These are phyloP conservation scores for Suillus weaverae DNA, from an alignment of 768 basidiomycete genomes.

Conservation along the genomic window DNA sequence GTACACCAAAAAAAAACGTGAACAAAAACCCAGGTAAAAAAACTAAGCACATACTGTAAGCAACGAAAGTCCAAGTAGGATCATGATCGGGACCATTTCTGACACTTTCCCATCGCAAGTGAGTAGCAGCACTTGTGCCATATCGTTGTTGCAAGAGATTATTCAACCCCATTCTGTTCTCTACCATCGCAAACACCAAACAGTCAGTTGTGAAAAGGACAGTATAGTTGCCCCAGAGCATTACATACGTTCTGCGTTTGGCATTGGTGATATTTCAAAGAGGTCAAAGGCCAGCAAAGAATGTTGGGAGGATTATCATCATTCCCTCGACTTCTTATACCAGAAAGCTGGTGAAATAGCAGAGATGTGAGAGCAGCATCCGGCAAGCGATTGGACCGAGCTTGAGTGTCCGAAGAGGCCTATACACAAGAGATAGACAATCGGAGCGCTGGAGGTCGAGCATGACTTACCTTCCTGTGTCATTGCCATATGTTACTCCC, in stretches of 20 bases:
- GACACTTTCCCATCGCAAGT: conserved; percentile 26
- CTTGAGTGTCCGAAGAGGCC: too few relatives aligned
- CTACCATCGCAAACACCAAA: not conserved
- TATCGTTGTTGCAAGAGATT: conserved; percentile 34
- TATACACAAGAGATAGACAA: not conserved
- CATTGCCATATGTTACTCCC: not conserved
- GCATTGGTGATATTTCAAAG: not conserved
- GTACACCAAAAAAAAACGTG: not conserved
- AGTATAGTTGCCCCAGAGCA: not conserved
- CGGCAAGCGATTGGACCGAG: not conserved
- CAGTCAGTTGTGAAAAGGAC: not conserved
- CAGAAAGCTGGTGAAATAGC: not conserved
- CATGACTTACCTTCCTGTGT: not conserved
- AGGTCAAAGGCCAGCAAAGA: not conserved
- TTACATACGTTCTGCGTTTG: not conserved
- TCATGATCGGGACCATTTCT: conserved; percentile 26
- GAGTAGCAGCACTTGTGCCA: conserved; percentile 25
- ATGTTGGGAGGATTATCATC: not conserved
- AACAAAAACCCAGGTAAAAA: not conserved
- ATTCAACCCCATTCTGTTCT: conserved; percentile 25
- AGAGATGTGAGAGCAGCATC: too few relatives aligned
- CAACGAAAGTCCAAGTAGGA: conserved; percentile 24
- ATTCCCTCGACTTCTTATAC: not conserved
- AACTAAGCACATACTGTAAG: conserved; percentile 22
- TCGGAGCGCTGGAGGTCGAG: not conserved